Evolutionary conservation across 495 filamentous ascomycete species (phyloP).

Genomic region (Wilcoxina mikolae): DNA sequence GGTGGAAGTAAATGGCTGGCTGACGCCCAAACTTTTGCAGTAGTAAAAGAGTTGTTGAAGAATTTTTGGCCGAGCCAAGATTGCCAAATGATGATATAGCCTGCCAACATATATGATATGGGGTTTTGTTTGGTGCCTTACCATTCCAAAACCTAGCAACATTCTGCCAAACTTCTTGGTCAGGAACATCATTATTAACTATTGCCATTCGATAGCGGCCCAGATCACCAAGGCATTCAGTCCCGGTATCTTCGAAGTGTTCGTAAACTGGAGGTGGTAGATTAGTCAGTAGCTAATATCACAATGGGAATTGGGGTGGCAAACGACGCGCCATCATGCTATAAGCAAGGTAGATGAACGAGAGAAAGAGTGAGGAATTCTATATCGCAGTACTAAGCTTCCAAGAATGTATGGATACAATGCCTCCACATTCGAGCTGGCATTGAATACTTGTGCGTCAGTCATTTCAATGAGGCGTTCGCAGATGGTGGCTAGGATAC

Average conservation of each 20-base stretch:
- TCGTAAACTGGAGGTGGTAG: too few species aligned
- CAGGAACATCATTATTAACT: conserved; percentile 53
- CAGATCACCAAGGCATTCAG: conserved; percentile 75
- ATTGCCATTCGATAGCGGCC: conserved; percentile 64
- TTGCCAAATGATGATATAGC: conserved; percentile 73
- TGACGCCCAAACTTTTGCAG: conserved; percentile 27
- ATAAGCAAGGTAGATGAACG: conserved; percentile 69
- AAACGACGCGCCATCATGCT: conserved; percentile 62
- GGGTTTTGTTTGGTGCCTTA: conserved; percentile 56
- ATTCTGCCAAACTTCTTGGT: conserved; percentile 63
- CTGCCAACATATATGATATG: conserved; percentile 56
- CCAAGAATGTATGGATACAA: conserved; percentile 65
- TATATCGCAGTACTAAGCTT: conserved; percentile 53
- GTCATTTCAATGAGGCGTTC: conserved; percentile 38
- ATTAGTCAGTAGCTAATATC: too few species aligned
- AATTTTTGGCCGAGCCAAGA: conserved; percentile 58
- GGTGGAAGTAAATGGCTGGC: conserved; percentile 38
- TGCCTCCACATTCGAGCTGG: conserved; percentile 75
- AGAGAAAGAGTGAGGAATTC: conserved; percentile 53
- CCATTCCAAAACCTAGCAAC: conserved; percentile 70
- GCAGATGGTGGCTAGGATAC: conserved; percentile 63
- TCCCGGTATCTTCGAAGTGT: conserved; percentile 70
- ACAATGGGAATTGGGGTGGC: too few species aligned
- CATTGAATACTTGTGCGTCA: conserved; percentile 62
- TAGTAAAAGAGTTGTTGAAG: conserved; percentile 68